These are phyloP conservation scores for Apiospora phragmitis DNA, from an alignment of 2,329 filamentous ascomycete species.

Conservation along the genomic window DNA sequence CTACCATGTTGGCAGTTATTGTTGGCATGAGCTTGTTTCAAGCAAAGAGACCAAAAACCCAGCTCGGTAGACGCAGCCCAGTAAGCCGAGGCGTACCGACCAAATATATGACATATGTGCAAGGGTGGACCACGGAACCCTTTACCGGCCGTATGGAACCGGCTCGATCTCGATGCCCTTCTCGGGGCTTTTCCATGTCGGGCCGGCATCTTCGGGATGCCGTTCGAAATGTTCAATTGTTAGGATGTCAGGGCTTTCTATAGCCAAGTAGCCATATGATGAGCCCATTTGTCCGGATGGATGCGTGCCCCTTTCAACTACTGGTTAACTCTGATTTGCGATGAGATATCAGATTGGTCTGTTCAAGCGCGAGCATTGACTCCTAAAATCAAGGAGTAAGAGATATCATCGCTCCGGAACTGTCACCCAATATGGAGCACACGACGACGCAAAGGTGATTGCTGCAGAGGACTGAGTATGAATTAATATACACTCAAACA, in stretches of 20 bases:
- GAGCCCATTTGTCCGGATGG: not conserved
- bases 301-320: not conserved
- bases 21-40: not conserved
- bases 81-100: not conserved
- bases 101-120: not conserved
- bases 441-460: too few relatives aligned
- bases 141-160: not conserved
- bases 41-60: not conserved
- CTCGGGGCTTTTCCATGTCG: not conserved
- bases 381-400: not conserved
- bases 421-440: not conserved
- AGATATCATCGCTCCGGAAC: not conserved
- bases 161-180: not conserved
- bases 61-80: not conserved
- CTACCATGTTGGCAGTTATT: not conserved
- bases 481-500: too few relatives aligned
- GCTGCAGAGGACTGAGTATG: too few relatives aligned
- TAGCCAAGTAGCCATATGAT: not conserved
- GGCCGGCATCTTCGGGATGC: not conserved
- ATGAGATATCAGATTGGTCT: not conserved
- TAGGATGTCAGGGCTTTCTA: not conserved
- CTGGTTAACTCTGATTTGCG: not conserved
- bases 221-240: not conserved
- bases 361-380: not conserved
- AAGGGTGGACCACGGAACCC: not conserved